These are phyloP conservation scores for Chrysanthemum lavandulifolium DNA, from an alignment of 129 eudicot species.

Conservation along the genomic window DNA sequence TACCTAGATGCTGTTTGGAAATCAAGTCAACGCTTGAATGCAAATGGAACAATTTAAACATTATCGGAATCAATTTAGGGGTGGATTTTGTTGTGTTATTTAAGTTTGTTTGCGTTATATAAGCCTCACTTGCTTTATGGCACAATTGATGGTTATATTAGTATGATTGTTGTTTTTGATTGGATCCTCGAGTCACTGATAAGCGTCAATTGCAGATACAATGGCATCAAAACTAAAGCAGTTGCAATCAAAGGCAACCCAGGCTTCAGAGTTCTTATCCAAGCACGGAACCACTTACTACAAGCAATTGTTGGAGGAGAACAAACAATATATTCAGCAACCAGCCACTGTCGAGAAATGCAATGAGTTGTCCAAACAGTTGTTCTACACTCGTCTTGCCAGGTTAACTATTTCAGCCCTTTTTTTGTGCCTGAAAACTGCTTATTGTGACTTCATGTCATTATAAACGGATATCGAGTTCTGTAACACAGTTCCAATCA, in stretches of 20 bases:
- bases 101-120: background rate
- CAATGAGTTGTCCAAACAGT: constrained; percentile 60
- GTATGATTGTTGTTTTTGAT: constrained; percentile 5
- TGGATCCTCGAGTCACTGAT: constrained; percentile 1
- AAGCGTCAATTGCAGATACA: constrained; percentile 25
- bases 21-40: too few relatives aligned
- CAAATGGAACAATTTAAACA: background rate
- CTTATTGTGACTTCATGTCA: too few relatives aligned
- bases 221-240: constrained; percentile 68
- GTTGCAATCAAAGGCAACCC: constrained; percentile 62
- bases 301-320: constrained; percentile 75
- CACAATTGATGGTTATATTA: background rate
- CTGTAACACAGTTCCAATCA: background rate
- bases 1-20: too few relatives aligned
- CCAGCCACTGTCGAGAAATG: constrained; percentile 84
- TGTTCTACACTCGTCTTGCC: constrained; percentile 93
- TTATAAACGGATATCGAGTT: too few relatives aligned
- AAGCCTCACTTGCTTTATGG: background rate
- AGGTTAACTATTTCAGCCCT: constrained; percentile 39
- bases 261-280: constrained; percentile 54
- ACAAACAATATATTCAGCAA: constrained; percentile 68
- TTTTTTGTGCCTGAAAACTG: background rate
- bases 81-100: background rate
- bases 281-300: constrained; percentile 72
- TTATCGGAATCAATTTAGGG: background rate